Conservation (phyloP, 75 land plant species). For the Larix kaempferi region DNA sequence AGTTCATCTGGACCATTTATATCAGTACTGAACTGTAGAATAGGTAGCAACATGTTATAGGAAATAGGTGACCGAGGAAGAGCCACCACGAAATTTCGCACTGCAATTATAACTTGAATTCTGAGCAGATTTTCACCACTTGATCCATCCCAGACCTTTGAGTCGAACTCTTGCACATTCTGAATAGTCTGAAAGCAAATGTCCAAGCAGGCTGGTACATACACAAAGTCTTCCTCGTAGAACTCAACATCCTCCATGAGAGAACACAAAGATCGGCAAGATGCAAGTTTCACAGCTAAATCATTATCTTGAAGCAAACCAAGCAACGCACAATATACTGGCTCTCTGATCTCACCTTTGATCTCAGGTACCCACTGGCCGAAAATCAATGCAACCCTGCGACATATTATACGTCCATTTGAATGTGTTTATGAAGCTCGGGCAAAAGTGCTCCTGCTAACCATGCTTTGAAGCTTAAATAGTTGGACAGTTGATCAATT, state of each 20-base stretch:
- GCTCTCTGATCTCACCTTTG: constrained; percentile 72
- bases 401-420: constrained; percentile 79
- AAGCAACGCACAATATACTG: constrained; percentile 72
- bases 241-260: constrained; percentile 86
- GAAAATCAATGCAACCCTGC: constrained; percentile 89
- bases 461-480: constrained; percentile 91
- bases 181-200: constrained; percentile 75
- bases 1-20: constrained; percentile 90
- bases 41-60: constrained; percentile 81
- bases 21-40: constrained; percentile 72
- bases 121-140: constrained; percentile 86
- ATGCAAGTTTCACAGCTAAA: constrained; percentile 86
- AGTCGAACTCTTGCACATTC: constrained; percentile 89
- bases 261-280: constrained; percentile 70
- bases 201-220: constrained; percentile 77
- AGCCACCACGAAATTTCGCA: constrained; percentile 73
- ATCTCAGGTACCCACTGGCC: constrained; percentile 99
- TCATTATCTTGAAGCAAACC: constrained; percentile 80
- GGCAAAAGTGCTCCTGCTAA: constrained; percentile 74
- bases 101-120: constrained; percentile 89
- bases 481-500: constrained; percentile 69
- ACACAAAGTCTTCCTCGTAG: constrained; percentile 67
- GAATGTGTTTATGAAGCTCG: constrained; percentile 86
- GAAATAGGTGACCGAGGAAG: constrained; percentile 72
- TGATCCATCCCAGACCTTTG: constrained; percentile 98